These are phyloP conservation scores for Nemania diffusa DNA, from an alignment of 2,329 filamentous ascomycete genomes.

Conservation along the genomic window DNA sequence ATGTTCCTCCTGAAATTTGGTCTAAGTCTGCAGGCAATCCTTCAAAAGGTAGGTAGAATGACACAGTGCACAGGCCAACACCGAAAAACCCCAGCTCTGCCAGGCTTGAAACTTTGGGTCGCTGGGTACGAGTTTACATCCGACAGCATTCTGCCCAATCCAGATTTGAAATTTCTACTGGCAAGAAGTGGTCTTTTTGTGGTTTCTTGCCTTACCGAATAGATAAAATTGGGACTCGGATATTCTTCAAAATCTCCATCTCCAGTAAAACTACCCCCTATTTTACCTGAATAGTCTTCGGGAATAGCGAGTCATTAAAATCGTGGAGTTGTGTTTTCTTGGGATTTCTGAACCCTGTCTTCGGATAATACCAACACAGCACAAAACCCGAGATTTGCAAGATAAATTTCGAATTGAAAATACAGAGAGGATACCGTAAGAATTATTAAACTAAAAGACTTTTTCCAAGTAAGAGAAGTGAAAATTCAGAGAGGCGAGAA, in stretches of 20 bases:
- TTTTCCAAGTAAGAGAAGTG: neutral
- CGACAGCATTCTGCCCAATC: neutral
- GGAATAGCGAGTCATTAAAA: slow-evolving; percentile 14
- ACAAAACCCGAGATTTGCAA: too few species aligned
- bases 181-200: neutral
- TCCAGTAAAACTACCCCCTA: slow-evolving; percentile 19
- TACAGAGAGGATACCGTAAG: too few species aligned
- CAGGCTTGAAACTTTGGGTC: neutral
- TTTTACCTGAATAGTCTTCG: neutral
- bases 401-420: too few species aligned
- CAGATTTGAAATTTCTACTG: neutral
- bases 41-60: neutral
- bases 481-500: neutral
- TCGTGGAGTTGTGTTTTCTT: neutral
- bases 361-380: neutral
- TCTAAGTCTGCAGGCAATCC: slow-evolving; percentile 7
- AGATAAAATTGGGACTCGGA: slow-evolving; percentile 3
- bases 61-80: neutral
- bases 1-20: neutral
- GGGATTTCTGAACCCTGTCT: neutral
- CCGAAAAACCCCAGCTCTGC: neutral
- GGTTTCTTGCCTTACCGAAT: neutral
- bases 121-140: neutral
- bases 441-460: neutral
- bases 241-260: slow-evolving; percentile 5